A percentile compares a stretch with the other conserved stretches of the same genome.
These are phyloP conservation scores for Colletotrichum musicola DNA, from an alignment of 2,329 filamentous ascomycete species.

Conservation along the genomic window DNA sequence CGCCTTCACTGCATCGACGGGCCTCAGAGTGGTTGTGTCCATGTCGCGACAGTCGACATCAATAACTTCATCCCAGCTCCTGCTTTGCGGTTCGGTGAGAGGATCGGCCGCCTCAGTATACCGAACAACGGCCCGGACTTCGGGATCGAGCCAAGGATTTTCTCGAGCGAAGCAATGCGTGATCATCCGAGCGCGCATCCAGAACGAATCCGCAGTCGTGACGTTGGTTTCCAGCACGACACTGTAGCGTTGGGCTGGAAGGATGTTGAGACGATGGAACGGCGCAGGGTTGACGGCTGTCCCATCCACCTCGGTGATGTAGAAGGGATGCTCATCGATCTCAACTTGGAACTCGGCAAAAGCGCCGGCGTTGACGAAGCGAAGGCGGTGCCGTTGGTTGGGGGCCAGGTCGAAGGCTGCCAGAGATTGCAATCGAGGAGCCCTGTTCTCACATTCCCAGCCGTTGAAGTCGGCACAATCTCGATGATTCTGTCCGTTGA, in stretches of 20 bases:
- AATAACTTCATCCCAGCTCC: conserved; percentile 62
- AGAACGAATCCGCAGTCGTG: conserved; percentile 66
- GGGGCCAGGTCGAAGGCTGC: conserved; percentile 58
- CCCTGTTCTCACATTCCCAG: conserved; percentile 58
- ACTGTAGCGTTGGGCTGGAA: conserved; percentile 79
- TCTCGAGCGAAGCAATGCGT: conserved; percentile 53
- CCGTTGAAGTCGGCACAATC: conserved; percentile 50
- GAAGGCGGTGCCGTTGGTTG: conserved; percentile 72
- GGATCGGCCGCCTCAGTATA: conserved; percentile 40
- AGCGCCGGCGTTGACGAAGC: conserved; percentile 77
- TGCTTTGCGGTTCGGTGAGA: conserved; percentile 51
- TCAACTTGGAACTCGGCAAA: conserved; percentile 80
- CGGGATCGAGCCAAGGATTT: conserved; percentile 48
- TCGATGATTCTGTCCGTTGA: conserved; percentile 66
- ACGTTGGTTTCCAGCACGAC: conserved; percentile 73
- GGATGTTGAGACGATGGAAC: conserved; percentile 72
- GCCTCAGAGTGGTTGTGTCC: conserved; percentile 60
- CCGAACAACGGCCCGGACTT: conserved; percentile 48
- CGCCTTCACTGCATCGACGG: conserved; percentile 51
- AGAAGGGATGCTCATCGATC: conserved; percentile 75
- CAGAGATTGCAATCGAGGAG: conserved; percentile 40
- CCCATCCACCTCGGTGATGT: conserved; percentile 78
- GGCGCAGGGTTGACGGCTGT: conserved; percentile 72
- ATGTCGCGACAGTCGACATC: conserved; percentile 65
- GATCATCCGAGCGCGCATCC: conserved; percentile 69